Evolutionary conservation across 2,329 filamentous ascomycete genomes (phyloP).

Genomic region (Elsinoe arachidis): DNA sequence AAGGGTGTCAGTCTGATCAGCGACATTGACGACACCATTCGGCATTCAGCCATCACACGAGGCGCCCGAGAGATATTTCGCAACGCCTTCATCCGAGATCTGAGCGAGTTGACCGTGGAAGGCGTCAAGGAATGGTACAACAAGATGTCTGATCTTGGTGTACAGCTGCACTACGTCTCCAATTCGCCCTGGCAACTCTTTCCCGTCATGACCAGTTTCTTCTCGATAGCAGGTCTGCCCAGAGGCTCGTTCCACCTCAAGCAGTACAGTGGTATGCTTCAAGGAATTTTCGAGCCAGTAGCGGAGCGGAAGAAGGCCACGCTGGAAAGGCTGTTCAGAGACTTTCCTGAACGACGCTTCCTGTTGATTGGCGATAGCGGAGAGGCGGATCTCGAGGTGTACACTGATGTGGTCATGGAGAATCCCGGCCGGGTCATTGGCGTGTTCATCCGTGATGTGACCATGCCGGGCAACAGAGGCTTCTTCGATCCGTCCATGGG

Average conservation of each 20-base stretch:
- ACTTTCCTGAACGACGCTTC: constrained; percentile 85
- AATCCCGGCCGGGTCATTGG: constrained; percentile 76
- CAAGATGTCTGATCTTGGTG: constrained; percentile 66
- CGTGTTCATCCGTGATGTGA: constrained; percentile 93
- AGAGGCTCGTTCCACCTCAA: constrained; percentile 89
- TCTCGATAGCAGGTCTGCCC: constrained; percentile 70
- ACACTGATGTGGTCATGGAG: constrained; percentile 80
- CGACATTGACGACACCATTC: constrained; percentile 96
- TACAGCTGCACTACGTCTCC: constrained; percentile 93
- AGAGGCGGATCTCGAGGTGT: constrained; percentile 93
- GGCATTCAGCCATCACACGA: constrained; percentile 80
- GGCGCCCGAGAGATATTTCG: constrained; percentile 92
- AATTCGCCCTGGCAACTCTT: constrained; percentile 98
- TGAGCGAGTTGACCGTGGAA: constrained; percentile 71
- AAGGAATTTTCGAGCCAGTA: constrained; percentile 96
- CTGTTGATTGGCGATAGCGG: constrained; percentile 91
- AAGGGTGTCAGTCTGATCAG: constrained; percentile 85
- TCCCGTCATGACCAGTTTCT: constrained; percentile 78
- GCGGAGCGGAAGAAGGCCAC: constrained; percentile 89
- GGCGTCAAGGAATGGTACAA: constrained; percentile 89
- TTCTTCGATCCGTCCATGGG: constrained; percentile 66
- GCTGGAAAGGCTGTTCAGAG: constrained; percentile 71
- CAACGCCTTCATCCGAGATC: constrained; percentile 85
- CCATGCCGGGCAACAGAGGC: constrained; percentile 60
- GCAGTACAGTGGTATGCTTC: constrained; percentile 92